phyloP scores from a whole-genome alignment of 73 alveolate genomes.

The Paramecium sonneborni region DNA sequence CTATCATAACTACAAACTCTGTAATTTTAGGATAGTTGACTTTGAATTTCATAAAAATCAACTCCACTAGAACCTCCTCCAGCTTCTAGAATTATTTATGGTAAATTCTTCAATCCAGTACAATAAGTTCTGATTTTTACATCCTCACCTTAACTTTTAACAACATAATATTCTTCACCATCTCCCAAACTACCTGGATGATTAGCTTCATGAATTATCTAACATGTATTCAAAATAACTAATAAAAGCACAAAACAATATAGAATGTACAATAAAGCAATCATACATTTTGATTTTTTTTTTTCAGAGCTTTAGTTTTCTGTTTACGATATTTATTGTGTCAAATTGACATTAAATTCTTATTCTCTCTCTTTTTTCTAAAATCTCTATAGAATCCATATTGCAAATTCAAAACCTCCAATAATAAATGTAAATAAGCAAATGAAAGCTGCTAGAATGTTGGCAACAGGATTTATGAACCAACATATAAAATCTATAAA shows the following conservation, averaged over 20 bases:
- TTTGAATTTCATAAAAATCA: slow-evolving; percentile 57
- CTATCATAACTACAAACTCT: slow-evolving; percentile 66
- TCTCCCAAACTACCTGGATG: background rate
- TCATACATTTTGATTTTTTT: background rate
- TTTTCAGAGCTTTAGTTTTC: background rate
- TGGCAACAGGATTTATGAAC: background rate
- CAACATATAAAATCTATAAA: background rate
- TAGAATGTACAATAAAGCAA: background rate
- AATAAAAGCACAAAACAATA: background rate
- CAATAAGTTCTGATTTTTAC: slow-evolving; percentile 57
- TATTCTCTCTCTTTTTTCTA: background rate
- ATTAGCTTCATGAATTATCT: background rate
- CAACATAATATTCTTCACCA: slow-evolving; percentile 40
- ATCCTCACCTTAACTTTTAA: slow-evolving; percentile 35
- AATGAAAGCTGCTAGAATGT: background rate
- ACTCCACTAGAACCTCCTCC: slow-evolving; percentile 70
- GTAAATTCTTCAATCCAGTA: slow-evolving; percentile 1
- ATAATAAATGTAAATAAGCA: background rate
- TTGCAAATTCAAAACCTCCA: background rate
- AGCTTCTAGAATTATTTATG: slow-evolving; percentile 47
- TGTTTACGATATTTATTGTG: background rate
- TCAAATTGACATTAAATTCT: background rate
- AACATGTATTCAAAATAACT: background rate
- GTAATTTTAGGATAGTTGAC: background rate
- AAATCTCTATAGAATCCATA: background rate